Base-by-base conservation (phyloP, 805 yeast genomes). In the Diddensiella transvaalensis region DNA sequence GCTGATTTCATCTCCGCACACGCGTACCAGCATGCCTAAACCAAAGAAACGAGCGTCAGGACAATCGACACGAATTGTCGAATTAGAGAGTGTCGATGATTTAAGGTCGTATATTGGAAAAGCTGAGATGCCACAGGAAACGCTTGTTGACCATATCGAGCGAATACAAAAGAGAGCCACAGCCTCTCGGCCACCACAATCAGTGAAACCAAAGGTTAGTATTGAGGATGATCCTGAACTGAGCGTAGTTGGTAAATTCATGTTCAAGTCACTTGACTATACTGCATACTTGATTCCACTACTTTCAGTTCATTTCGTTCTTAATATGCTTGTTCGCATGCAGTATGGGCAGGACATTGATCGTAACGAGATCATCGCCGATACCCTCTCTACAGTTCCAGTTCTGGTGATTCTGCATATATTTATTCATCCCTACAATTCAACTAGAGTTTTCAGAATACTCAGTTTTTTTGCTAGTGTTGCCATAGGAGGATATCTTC, bases 311-410 rank as follows among this genome's bases (percentile, higher is more conserved):
- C 68, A 69, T 48, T 47, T 61, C 10, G 59, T 61, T 22, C 56
- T 70, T 26, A 67, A 66, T 36, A 57, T 60, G 15, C 54, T 70
- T 4, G 72, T 70, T 0, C 60, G 67, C 22, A 43, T 54, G 43
- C 72, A 70, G 53, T 70, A 70, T 50, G 61, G 56, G 18, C 53
- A 50, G 18, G 52, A 50, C 15, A 18, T 44, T 17, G 53, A 44
- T 32, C 32, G 47, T 36, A 22, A 18, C 11, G 47, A 50, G 38
- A 24, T 60, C 46, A 13, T 47, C 35, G 18, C 43, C 32, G 52
- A 64, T 50, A 44, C 56, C 50, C 19, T 52, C 35, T 46, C 57
- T 3, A 54, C 68, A 4, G 43, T 67, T 17, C 71, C 69, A 13
- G 59, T 67, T 4, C 54, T 67, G 48, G 47, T 52, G 22, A 50